Percentiles rank a stretch among this genome's conserved stretches.
phyloP scores from a whole-genome alignment of 2,329 filamentous ascomycete genomes.

The Penicillium sp. region DNA sequence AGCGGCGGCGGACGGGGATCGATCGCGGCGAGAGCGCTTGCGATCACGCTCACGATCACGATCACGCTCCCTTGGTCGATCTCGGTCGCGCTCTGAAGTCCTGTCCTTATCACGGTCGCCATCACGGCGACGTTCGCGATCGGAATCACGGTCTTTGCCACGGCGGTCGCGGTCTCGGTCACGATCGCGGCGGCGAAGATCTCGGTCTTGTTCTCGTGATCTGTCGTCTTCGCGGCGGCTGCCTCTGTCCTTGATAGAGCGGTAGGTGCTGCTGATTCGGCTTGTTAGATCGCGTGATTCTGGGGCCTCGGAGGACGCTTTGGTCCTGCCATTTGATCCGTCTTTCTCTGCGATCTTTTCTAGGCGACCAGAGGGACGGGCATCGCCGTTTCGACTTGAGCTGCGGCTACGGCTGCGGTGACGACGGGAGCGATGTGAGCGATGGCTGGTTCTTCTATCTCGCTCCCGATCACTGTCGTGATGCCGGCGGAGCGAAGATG shows the following conservation, averaged over 20 bases:
- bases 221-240: conserved; percentile 34
- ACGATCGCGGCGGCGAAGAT: conserved; percentile 26
- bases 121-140: conserved; percentile 28
- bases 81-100: conserved; percentile 35
- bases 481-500: conserved; percentile 58
- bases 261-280: conserved; percentile 28
- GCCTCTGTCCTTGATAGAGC: conserved; percentile 31
- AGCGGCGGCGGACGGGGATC: conserved; percentile 36
- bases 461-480: conserved; percentile 53
- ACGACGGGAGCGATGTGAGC: conserved; percentile 53
- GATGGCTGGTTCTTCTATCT: conserved; percentile 45
- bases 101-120: conserved; percentile 35
- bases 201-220: conserved; percentile 23
- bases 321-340: conserved; percentile 21
- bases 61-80: conserved; percentile 24
- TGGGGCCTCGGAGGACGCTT: conserved; percentile 17
- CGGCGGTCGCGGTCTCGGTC: conserved; percentile 30
- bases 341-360: conserved; percentile 26
- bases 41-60: conserved; percentile 50
- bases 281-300: conserved; percentile 27
- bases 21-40: conserved; percentile 44
- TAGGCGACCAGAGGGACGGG: conserved; percentile 42
- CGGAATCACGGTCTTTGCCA: conserved; percentile 45
- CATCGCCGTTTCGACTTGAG: conserved; percentile 33
- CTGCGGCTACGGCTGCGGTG: conserved; percentile 45